Conservation (phyloP, 495 filamentous ascomycete genomes). For the Glonium stellatum region DNA sequence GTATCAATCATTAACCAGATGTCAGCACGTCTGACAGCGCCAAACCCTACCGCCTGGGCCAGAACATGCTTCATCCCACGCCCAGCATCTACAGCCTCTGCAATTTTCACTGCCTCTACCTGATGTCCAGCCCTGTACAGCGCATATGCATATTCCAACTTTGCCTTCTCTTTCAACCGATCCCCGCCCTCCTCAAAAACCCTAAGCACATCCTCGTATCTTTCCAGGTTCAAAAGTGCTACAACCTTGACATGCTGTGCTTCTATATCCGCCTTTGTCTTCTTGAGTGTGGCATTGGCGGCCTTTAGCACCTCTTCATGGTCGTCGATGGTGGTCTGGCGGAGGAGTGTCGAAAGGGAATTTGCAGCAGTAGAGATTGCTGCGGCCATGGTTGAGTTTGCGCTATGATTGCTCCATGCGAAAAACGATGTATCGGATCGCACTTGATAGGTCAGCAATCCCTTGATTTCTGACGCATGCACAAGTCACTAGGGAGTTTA, state of each 20-base stretch:
- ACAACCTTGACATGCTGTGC: slow-evolving; percentile 75
- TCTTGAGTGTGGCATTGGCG: slow-evolving; percentile 60
- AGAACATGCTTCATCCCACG: slow-evolving; percentile 74
- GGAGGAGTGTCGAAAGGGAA: slow-evolving; percentile 51
- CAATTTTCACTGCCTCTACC: slow-evolving; percentile 58
- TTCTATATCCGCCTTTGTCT: slow-evolving; percentile 54
- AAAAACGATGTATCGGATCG: background rate
- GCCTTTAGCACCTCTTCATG: slow-evolving; percentile 65
- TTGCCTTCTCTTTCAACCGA: slow-evolving; percentile 56
- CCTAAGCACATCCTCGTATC: slow-evolving; percentile 80
- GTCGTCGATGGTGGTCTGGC: slow-evolving; percentile 59
- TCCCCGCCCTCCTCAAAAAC: slow-evolving; percentile 66
- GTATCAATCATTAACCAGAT: slow-evolving; percentile 1
- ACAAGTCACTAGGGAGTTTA: background rate
- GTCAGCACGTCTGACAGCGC: background rate
- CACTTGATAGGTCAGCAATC: too few species aligned
- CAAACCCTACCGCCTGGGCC: slow-evolving; percentile 65
- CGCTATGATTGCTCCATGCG: background rate
- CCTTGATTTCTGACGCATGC: too few species aligned
- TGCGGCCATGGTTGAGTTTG: background rate
- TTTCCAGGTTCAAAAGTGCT: slow-evolving; percentile 86
- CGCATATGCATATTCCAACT: slow-evolving; percentile 81
- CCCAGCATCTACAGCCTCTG: slow-evolving; percentile 39
- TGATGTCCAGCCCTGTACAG: slow-evolving; percentile 79
- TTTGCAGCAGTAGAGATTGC: slow-evolving; percentile 20